Base-by-base conservation (phyloP, 2,329 filamentous ascomycete species). In the Thielaviopsis punctulata region DNA sequence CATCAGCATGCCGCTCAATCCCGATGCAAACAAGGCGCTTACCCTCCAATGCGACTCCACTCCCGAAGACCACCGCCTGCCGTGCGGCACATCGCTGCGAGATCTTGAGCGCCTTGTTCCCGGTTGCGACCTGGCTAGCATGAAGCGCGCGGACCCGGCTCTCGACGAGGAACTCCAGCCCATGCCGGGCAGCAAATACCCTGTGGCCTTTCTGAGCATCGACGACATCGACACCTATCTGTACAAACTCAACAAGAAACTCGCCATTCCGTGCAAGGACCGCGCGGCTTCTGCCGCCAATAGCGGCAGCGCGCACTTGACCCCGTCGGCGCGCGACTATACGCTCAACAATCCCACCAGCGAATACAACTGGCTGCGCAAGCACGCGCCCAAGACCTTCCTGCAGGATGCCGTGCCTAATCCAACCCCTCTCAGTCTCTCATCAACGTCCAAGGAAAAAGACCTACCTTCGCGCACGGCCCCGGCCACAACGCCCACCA, bases 341-440 rank as follows among this genome's bases (percentile, higher is more conserved):
- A 53, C 68, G 45, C 64, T 71, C 43, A 69, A 72, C 59, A 96
- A 96, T 63, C 88, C 89, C 0, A 85, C 87, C 43, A 93, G 86
- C 55, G 89, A 95, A 2, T 93, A 94, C 69, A 95, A 93, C 65
- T 98, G 92, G 92, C 76, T 98, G 12, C 78, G 86, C 57, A 81
- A 86, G 62, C 76, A 95, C 65, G 82, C 86, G 55, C 85, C 88
- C 2, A 82, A 90, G 64, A 81, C 88, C 48, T 89, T 94, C 68
- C 69, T 93, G 19, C 84, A 94, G 63, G 85, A 88, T 60, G 77
- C 80, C 52, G 41, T 51, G 5, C 44, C 48, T 2, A 54, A 45
- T 18, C 41, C 45, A n/a, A 45, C 49, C n/a, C 15, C 24, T 19
- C 12, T 18, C 27, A 23, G 22, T 13, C 44, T 24, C 23, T n/a